Evolutionary conservation across 352 stramenopile species (phyloP).

Genomic region (Chrysophaeum taylorii): DNA sequence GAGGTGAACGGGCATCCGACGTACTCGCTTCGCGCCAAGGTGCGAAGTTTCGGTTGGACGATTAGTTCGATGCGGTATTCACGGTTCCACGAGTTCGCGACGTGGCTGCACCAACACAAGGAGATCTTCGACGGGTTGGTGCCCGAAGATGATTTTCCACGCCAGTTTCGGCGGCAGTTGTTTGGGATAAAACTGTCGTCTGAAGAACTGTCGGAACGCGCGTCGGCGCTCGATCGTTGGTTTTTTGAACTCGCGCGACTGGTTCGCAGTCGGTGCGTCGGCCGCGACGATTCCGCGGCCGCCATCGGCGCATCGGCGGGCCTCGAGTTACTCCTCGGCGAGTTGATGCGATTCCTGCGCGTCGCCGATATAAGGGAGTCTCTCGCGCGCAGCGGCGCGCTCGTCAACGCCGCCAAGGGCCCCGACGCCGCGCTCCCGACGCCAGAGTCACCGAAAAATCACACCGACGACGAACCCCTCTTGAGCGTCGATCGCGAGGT

Average conservation of each 20-base stretch:
- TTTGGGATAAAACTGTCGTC: neutral
- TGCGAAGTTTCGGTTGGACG: neutral
- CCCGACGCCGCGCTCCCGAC: too few species aligned
- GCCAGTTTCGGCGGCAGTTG: neutral
- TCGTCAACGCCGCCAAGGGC: neutral
- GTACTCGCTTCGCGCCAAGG: neutral
- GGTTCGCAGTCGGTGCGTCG: neutral
- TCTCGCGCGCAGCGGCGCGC: neutral
- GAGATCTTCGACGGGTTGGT: too few species aligned
- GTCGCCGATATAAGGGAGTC: neutral
- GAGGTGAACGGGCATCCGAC: conserved; percentile 2
- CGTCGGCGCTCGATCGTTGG: neutral
- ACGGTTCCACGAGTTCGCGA: neutral
- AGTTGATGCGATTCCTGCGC: neutral
- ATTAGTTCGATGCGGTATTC: neutral
- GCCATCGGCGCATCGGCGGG: neutral
- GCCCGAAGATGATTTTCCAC: neutral
- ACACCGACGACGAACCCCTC: neutral
- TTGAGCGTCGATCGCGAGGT: neutral
- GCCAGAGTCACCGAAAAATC: neutral
- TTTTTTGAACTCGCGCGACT: neutral
- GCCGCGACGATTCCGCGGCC: neutral
- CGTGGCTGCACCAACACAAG: neutral
- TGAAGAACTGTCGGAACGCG: neutral
- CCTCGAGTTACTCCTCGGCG: neutral